Base-by-base conservation (phyloP, 139 green algal species). In the Micractinium conductrix region DNA sequence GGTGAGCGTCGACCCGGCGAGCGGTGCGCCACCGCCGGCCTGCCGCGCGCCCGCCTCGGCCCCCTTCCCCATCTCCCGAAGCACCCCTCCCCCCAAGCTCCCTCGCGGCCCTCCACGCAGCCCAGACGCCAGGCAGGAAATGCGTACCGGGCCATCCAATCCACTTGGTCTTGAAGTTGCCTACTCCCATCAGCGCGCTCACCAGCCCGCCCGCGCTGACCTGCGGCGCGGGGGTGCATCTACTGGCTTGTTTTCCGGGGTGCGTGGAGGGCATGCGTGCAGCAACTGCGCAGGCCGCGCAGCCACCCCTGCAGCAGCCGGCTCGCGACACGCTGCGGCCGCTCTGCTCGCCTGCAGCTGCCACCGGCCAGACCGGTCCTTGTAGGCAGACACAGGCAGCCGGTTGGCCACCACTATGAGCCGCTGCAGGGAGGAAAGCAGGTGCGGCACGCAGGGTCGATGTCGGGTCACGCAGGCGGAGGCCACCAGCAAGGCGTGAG, bases 371-470 rank as follows among this genome's bases (percentile, higher is more conserved):
- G 91, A 80, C 9, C 72, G 67, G 58, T 95, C 91, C 72, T 91
- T 91, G 83, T 88, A 93, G 35, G 94, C 96, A 1, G 93, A 96
- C 0, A 99, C 95, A 0, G 97, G 97, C 60, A 99, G 93, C 3
- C 97, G 89, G 83, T 99, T 99, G 65, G 97, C 97, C 21, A 99
- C 95, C 4, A 99, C 94, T 8, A 99, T 93, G 16, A 99, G 92
- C 6, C 96, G 92, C 60, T 95, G 90, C 58, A 81, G 3, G 10
- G 33, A 14, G 35, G 30, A n/a, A 26, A 35, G 45, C 65, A 58
- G 43, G 22, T 30, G 73, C 35, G 24, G 16, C 70, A 37, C 24
- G 14, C 16, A 68, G 8, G 26, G 60, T 9, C 12, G 60, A 68
- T 58, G 48, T 58, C 48, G 12, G 48, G 14, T 68, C 26, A 4